Evolutionary conservation across 495 filamentous ascomycete species (phyloP), one percentile per base, ranked within the genome.

Genomic region (Aspergillus wentii): DNA sequence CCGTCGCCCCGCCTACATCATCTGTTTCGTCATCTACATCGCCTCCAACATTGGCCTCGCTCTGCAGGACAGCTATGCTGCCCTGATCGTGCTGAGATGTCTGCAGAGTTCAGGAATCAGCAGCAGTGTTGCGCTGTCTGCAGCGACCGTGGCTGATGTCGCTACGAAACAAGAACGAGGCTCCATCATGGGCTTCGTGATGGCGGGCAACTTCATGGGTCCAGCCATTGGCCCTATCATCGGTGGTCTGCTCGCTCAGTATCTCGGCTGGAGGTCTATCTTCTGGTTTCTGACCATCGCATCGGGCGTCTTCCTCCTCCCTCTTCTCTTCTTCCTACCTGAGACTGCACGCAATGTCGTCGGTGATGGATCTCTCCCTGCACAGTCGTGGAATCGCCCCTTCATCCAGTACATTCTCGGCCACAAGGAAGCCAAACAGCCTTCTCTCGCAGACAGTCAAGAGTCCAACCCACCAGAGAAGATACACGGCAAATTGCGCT

Each of bases 271-370:
- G 83, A 52, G 76, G 16, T 68, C 75, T 19, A 80, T 85, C 37
- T 90, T 90, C 57, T 87, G 82, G 82, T 86, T 86, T 48, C 65
- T 85, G 13, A 65, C 70, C 33, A 86, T 87, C 40, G 58, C 76
- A 23, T 61, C 69, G 13, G 74, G 66, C 0, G 62, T 65, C 4
- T 51, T 61, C 15, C 33, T 67, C 8, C 31, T 66, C 8, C 32
- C 52, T 3, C 41, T 62, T 16, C 35, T 68, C 0, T 28, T 69
- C 1, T 53, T 64, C 26, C 52, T 69, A 5, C 69, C 69, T 0
- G 71, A 75, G 41, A 75, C 71, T 3, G 51, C 49, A 14, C 53
- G 71, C 0, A 67, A 62, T 4, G 53, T 74, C 15, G 69, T 75
- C 15, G 70, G 67, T 4, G 62, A 77, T 46, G 70, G 71, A 10